Conservation (phyloP, 2,329 filamentous ascomycete species). For the Stachybotrys chlorohalonatus region DNA sequence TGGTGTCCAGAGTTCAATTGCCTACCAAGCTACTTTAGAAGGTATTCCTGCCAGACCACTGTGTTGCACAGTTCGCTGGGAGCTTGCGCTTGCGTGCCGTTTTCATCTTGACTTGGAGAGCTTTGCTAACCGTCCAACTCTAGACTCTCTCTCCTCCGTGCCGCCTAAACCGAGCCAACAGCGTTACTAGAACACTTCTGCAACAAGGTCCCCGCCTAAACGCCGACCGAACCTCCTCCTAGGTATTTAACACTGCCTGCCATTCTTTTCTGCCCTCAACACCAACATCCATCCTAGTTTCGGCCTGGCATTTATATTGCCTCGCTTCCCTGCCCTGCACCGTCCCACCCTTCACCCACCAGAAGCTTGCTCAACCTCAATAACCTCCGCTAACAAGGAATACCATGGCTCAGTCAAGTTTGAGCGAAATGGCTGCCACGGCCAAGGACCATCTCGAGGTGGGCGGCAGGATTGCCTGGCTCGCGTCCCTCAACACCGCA, state of each 20-base stretch:
- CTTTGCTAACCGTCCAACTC: not conserved
- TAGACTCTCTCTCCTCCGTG: not conserved
- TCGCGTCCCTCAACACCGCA: constrained; percentile 73
- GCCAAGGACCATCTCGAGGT: constrained; percentile 81
- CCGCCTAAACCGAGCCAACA: not conserved
- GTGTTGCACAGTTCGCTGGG: not conserved
- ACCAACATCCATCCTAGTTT: not conserved
- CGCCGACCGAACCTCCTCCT: not conserved
- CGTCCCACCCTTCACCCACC: not conserved
- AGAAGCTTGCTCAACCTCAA: not conserved
- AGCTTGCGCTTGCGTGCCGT: not conserved
- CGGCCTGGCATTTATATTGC: not conserved
- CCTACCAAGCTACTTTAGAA: not conserved
- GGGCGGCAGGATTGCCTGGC: constrained; percentile 60
- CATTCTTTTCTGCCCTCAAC: not conserved
- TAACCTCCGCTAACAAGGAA: constrained; percentile 8
- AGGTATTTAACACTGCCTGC: not conserved
- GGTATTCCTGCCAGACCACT: not conserved
- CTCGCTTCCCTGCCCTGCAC: constrained; percentile 1
- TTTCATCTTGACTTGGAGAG: too few relatives aligned
- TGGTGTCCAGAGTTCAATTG: not conserved
- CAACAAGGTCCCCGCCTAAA: not conserved
- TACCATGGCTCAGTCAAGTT: constrained; percentile 21
- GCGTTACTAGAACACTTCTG: not conserved
- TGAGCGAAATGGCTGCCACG: constrained; percentile 46